Evolutionary conservation across 768 basidiomycete species (phyloP).

Genomic region (Tephrocybe sp.): DNA sequence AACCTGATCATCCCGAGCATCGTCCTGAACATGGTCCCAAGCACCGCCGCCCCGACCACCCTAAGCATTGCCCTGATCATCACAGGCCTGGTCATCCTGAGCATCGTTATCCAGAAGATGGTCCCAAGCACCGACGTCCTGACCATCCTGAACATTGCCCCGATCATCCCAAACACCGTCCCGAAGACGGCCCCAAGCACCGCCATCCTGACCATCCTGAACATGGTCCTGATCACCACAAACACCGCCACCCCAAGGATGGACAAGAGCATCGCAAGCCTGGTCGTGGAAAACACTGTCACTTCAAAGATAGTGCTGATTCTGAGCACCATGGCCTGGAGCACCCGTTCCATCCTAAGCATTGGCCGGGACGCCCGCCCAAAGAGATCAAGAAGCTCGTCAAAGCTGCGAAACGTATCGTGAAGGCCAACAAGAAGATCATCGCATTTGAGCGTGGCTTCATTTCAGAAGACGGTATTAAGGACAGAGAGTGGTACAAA

Average conservation of each 20-base stretch:
- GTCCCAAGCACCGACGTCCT: too few relatives aligned
- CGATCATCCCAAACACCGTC: not conserved
- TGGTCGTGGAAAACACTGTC: too few relatives aligned
- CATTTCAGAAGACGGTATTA: conserved; percentile 73
- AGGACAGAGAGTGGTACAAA: conserved; percentile 81
- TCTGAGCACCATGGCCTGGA: not conserved
- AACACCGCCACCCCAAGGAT: too few relatives aligned
- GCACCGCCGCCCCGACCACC: too few relatives aligned
- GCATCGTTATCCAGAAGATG: too few relatives aligned
- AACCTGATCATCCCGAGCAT: not conserved
- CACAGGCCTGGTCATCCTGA: too few relatives aligned
- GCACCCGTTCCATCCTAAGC: not conserved
- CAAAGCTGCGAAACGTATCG: conserved; percentile 57
- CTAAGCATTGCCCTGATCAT: too few relatives aligned
- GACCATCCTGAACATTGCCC: not conserved
- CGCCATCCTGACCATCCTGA: too few relatives aligned
- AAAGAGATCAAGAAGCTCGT: conserved; percentile 39
- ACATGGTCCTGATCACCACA: too few relatives aligned
- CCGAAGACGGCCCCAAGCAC: not conserved
- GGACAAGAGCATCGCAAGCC: too few relatives aligned
- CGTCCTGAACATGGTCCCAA: not conserved
- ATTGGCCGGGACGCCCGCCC: not conserved
- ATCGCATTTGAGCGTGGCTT: conserved; percentile 75
- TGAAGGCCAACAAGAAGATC: conserved; percentile 63
- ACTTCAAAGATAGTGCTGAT: too few relatives aligned